Conservation (phyloP, 352 stramenopile genomes). For the Globisporangium irregulare region DNA sequence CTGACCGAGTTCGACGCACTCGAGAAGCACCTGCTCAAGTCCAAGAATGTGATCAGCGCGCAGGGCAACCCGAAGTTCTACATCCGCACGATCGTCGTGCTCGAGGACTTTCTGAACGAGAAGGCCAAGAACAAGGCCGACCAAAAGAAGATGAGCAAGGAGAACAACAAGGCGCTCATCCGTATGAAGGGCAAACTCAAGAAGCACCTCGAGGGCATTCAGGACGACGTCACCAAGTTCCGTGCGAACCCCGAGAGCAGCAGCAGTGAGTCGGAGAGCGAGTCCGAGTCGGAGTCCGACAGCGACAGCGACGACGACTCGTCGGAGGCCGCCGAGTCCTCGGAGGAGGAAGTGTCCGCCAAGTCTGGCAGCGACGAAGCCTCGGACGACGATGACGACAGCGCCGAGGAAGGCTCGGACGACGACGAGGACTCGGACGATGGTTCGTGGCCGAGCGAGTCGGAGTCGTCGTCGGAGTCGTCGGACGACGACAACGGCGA, state of each 20-base stretch:
- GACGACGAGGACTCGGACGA: slow-evolving; percentile 29
- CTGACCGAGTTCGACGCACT: slow-evolving; percentile 94
- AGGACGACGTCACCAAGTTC: slow-evolving; percentile 88
- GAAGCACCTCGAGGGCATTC: slow-evolving; percentile 95
- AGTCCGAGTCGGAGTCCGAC: slow-evolving; percentile 24
- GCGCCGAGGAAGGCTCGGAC: slow-evolving; percentile 23
- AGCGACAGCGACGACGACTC: slow-evolving; percentile 38
- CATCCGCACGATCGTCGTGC: slow-evolving; percentile 90
- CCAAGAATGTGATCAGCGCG: slow-evolving; percentile 83
- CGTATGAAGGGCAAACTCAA: slow-evolving; percentile 97
- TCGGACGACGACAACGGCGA: slow-evolving; percentile 79
- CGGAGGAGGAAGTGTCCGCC: slow-evolving; percentile 24
- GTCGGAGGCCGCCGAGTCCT: slow-evolving; percentile 36
- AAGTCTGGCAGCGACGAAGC: slow-evolving; percentile 11
- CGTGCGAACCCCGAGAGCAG: slow-evolving; percentile 85
- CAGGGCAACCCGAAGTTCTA: slow-evolving; percentile 91
- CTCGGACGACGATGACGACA: slow-evolving; percentile 47
- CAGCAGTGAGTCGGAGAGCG: slow-evolving; percentile 49
- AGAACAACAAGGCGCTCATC: slow-evolving; percentile 95
- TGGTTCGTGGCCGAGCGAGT: slow-evolving; percentile 52
- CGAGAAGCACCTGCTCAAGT: slow-evolving; percentile 89
- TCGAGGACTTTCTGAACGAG: slow-evolving; percentile 91
- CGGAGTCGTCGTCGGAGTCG: slow-evolving; percentile 51
- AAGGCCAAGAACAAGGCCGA: slow-evolving; percentile 95
- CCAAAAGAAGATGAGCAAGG: slow-evolving; percentile 97